These are phyloP conservation scores for Halenospora varia DNA, from an alignment of 495 filamentous ascomycete genomes.

Conservation along the genomic window DNA sequence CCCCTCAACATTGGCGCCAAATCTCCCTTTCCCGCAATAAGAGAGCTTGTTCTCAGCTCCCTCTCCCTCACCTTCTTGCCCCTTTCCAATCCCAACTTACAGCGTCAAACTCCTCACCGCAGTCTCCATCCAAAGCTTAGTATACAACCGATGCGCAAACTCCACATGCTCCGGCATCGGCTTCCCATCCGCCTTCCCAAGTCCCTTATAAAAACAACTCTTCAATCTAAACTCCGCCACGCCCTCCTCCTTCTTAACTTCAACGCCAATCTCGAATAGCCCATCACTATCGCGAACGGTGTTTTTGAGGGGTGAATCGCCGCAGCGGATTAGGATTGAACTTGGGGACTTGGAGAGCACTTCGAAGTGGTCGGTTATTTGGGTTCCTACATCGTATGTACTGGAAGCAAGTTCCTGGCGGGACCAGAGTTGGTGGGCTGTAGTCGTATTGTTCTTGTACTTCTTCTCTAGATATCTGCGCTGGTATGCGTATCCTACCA, in stretches of 20 bases:
- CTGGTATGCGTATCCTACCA: conserved; percentile 58
- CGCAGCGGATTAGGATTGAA: conserved; percentile 60
- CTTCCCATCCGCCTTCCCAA: conserved; percentile 36
- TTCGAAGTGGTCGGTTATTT: conserved; percentile 74
- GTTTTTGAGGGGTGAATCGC: conserved; percentile 56
- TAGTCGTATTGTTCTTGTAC: conserved; percentile 52
- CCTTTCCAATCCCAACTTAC: neutral
- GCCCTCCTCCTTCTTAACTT: conserved; percentile 53
- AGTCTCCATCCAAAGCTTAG: conserved; percentile 58
- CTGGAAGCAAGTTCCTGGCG: conserved; percentile 46
- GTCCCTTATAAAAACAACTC: conserved; percentile 44
- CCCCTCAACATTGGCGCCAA: too few species aligned
- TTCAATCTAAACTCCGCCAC: conserved; percentile 61
- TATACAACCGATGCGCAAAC: conserved; percentile 60
- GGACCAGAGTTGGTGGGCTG: conserved; percentile 60
- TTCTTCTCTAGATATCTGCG: conserved; percentile 57
- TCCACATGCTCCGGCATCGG: conserved; percentile 54
- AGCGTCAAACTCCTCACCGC: conserved; percentile 33
- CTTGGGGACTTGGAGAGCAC: conserved; percentile 62
- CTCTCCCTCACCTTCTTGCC: too few species aligned
- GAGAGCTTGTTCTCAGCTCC: too few species aligned
- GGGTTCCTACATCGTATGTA: conserved; percentile 57
- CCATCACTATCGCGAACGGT: conserved; percentile 61
- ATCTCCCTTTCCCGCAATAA: too few species aligned
- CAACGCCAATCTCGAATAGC: conserved; percentile 63